Conservation (phyloP, 208 protist genomes). For the Trypanosoma avium region DNA sequence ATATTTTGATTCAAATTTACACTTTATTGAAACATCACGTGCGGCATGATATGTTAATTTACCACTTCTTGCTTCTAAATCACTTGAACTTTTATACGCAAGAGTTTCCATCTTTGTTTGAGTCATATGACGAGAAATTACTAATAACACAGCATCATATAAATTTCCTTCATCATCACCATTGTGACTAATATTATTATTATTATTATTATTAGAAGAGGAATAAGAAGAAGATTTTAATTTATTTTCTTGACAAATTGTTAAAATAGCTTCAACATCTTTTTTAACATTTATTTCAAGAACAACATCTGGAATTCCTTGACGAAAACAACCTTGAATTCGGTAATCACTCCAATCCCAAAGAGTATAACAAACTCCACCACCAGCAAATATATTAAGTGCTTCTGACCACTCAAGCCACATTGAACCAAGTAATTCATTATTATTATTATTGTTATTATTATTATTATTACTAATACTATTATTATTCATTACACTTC, state of each 20-base stretch:
- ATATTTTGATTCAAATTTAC: constrained; percentile 30
- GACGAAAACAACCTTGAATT: constrained; percentile 34
- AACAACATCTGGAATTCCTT: constrained; percentile 32
- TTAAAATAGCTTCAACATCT: constrained; percentile 38
- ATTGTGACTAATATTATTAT: not conserved
- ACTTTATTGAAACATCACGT: constrained; percentile 44
- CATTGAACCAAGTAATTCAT: constrained; percentile 12
- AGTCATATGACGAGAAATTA: constrained; percentile 25
- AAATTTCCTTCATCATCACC: not conserved
- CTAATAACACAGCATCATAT: constrained; percentile 27
- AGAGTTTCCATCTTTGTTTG: constrained; percentile 25
- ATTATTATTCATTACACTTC: not conserved
- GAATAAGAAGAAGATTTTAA: constrained; percentile 13
- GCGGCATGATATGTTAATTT: constrained; percentile 32
- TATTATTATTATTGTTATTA: not conserved
- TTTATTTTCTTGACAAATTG: constrained; percentile 37
- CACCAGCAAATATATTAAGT: constrained; percentile 18
- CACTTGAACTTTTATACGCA: constrained; percentile 33
- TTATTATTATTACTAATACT: not conserved
- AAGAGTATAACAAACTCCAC: constrained; percentile 22
- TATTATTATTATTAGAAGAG: not conserved
- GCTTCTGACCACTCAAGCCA: constrained; percentile 35
- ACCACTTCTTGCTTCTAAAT: constrained; percentile 33
- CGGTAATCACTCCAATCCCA: constrained; percentile 44
- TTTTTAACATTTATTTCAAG: constrained; percentile 38